phyloP scores from a whole-genome alignment of 1,139 yeast species.

The Diutina pseudorugosa region DNA sequence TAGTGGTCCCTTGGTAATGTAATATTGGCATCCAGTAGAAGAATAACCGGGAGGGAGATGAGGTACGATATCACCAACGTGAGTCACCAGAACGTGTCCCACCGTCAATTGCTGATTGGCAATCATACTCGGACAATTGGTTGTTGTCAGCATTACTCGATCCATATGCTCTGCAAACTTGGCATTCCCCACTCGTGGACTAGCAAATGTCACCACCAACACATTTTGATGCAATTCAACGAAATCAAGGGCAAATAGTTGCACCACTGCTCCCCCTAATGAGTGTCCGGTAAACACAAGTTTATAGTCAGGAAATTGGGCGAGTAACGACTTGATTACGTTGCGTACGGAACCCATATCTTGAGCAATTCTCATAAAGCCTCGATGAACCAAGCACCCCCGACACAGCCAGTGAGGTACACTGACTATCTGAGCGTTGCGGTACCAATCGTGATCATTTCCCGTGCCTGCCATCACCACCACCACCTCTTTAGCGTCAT shows the following conservation, averaged over 20 bases:
- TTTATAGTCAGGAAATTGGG: slow-evolving; percentile 31
- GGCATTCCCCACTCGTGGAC: slow-evolving; percentile 50
- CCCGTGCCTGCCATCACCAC: slow-evolving; percentile 47
- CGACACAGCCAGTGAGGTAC: slow-evolving; percentile 29
- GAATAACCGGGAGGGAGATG: slow-evolving; percentile 40
- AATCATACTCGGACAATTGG: slow-evolving; percentile 7
- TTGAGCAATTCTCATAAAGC: slow-evolving; percentile 36
- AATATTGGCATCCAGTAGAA: slow-evolving; percentile 40
- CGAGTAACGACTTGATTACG: slow-evolving; percentile 16
- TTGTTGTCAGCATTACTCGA: slow-evolving; percentile 26
- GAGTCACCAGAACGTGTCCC: slow-evolving; percentile 40
- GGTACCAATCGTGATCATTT: slow-evolving; percentile 42
- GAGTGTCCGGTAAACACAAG: slow-evolving; percentile 58
- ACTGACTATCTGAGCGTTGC: slow-evolving; percentile 37
- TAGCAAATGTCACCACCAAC: slow-evolving; percentile 43
- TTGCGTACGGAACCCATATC: slow-evolving; percentile 11
- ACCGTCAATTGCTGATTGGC: slow-evolving; percentile 12
- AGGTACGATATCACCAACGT: slow-evolving; percentile 46
- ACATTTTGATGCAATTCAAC: slow-evolving; percentile 39
- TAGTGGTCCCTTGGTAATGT: slow-evolving; percentile 26
- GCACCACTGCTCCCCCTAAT: slow-evolving; percentile 59
- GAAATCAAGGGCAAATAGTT: slow-evolving; percentile 48
- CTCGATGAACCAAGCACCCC: slow-evolving; percentile 47
- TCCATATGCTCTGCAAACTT: slow-evolving; percentile 41
- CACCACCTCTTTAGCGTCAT: slow-evolving; percentile 19